Percentiles rank a stretch among this genome's conserved stretches.
phyloP scores from a whole-genome alignment of 768 basidiomycete genomes.

The Sistotremastrum niveocremeum region DNA sequence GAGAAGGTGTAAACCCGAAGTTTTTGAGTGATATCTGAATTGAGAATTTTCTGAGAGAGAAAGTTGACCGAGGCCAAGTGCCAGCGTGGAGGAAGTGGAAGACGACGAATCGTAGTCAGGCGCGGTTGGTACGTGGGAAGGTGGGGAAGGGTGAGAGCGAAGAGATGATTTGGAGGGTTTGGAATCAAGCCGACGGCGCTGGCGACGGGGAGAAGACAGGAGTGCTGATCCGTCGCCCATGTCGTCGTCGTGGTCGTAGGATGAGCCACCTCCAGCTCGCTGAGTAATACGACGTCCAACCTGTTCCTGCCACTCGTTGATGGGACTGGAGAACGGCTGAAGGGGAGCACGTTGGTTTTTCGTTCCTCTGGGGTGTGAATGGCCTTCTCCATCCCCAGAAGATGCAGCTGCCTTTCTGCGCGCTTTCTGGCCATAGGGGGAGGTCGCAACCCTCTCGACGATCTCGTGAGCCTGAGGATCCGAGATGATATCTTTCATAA shows the following conservation, averaged over 20 bases:
- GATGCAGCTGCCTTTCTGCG: slow-evolving; percentile 26
- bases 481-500: slow-evolving; percentile 36
- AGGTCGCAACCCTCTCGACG: slow-evolving; percentile 66
- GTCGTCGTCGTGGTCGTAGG: slow-evolving; percentile 6
- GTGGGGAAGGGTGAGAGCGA: background rate
- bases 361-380: background rate
- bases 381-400: slow-evolving; percentile 4
- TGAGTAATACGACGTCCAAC: slow-evolving; percentile 20
- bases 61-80: slow-evolving; percentile 71
- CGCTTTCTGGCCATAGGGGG: slow-evolving; percentile 65
- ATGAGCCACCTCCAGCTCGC: slow-evolving; percentile 15
- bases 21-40: slow-evolving; percentile 78
- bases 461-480: slow-evolving; percentile 74
- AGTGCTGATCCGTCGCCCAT: background rate
- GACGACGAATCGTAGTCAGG: slow-evolving; percentile 1
- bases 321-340: slow-evolving; percentile 34
- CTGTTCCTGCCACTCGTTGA: slow-evolving; percentile 74
- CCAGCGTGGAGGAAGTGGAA: slow-evolving; percentile 13
- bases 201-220: slow-evolving; percentile 22
- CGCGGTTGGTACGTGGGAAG: background rate
- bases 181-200: slow-evolving; percentile 34
- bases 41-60: slow-evolving; percentile 80
- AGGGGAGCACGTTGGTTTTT: background rate
- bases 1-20: slow-evolving; percentile 68
- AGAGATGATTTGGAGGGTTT: slow-evolving; percentile 9